Percentiles rank a stretch among this genome's conserved stretches.
Evolutionary conservation across 2,329 filamentous ascomycete genomes (phyloP).

Genomic region (Fusarium nisikadoi): DNA sequence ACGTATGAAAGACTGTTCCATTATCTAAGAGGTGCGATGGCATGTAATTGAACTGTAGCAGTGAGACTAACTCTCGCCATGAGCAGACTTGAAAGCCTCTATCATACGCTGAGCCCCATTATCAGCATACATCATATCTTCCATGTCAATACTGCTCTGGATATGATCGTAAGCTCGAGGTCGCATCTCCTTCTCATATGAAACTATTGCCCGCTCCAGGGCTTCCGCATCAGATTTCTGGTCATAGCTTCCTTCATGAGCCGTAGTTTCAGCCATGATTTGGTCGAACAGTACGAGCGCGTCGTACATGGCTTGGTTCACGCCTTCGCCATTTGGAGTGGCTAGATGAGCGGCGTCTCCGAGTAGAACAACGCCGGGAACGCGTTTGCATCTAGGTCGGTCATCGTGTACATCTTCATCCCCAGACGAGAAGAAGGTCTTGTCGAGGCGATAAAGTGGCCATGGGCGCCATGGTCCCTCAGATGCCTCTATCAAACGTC

Average conservation of each 20-base stretch:
- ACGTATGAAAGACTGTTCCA: background rate
- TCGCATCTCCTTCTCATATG: background rate
- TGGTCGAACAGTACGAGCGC: background rate
- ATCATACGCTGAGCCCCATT: conserved; percentile 3
- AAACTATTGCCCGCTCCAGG: background rate
- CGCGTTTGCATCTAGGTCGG: background rate
- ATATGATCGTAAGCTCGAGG: background rate
- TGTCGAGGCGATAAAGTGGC: conserved; percentile 4
- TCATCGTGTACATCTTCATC: background rate
- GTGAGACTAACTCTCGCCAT: background rate
- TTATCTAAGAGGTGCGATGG: background rate
- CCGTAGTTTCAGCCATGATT: background rate
- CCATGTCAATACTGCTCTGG: conserved; percentile 9
- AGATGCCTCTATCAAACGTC: background rate
- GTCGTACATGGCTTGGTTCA: conserved; percentile 12
- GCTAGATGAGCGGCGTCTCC: conserved; percentile 1
- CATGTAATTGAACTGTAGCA: background rate
- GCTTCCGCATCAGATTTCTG: background rate
- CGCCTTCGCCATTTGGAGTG: conserved; percentile 4
- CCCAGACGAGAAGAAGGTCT: background rate
- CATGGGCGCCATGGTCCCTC: background rate
- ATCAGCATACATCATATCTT: background rate
- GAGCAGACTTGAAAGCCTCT: background rate
- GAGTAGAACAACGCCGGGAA: background rate
- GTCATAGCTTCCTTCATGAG: background rate